A percentile compares a stretch with the other conserved stretches of the same genome.
These are phyloP conservation scores for Malus hybrid DNA, from an alignment of 331 rosid genomes.

Conservation along the genomic window DNA sequence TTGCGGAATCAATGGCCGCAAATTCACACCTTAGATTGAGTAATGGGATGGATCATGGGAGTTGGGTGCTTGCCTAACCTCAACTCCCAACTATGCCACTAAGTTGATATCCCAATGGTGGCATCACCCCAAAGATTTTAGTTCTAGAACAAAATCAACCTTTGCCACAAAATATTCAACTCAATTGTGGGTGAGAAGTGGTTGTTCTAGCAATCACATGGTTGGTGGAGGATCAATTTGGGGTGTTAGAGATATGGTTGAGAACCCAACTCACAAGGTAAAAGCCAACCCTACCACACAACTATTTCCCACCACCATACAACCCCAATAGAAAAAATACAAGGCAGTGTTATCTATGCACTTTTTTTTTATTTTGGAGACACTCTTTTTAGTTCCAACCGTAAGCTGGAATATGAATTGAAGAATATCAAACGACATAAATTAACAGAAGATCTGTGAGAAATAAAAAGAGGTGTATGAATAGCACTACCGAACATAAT, in stretches of 20 bases:
- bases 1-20: neutral
- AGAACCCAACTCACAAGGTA: constrained; percentile 17
- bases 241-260: constrained; percentile 21
- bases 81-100: neutral
- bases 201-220: constrained; percentile 17
- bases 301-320: constrained; percentile 25
- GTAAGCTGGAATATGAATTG: too few relatives aligned
- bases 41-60: neutral
- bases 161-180: constrained; percentile 2
- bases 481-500: neutral
- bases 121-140: neutral
- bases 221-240: constrained; percentile 32
- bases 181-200: constrained; percentile 4
- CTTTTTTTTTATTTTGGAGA: too few relatives aligned
- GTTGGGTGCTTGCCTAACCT: neutral
- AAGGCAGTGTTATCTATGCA: neutral
- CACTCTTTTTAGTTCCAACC: too few relatives aligned
- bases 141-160: constrained; percentile 13
- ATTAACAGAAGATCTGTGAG: too few relatives aligned
- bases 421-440: too few relatives aligned
- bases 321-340: constrained; percentile 15
- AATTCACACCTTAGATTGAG: neutral
- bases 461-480: too few relatives aligned
- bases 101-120: neutral
- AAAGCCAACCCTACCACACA: constrained; percentile 18